Evolutionary conservation across 2,329 filamentous ascomycete genomes (phyloP).

Genomic region (Celoporthe dispersa): DNA sequence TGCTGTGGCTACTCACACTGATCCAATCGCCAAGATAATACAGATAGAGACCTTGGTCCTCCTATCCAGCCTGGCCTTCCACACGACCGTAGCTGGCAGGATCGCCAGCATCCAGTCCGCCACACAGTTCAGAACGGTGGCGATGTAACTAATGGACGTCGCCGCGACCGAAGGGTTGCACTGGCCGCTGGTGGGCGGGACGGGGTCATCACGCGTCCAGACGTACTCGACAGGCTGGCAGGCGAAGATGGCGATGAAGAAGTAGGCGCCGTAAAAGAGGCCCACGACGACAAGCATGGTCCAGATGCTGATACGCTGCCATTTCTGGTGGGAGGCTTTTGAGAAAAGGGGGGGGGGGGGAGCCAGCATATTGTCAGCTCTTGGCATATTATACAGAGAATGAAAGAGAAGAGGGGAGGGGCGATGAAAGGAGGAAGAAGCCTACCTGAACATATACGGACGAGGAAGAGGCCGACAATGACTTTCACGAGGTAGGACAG

Average conservation of each 20-base stretch:
- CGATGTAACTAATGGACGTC: conserved; percentile 41
- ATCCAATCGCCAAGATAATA: conserved; percentile 40
- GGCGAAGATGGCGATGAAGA: conserved; percentile 46
- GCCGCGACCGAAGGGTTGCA: conserved; percentile 39
- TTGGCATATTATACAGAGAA: not conserved
- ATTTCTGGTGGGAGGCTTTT: conserved; percentile 19
- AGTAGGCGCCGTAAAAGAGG: conserved; percentile 42
- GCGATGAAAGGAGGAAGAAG: not conserved
- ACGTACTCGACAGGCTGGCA: conserved; percentile 45
- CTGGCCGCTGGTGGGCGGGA: conserved; percentile 35
- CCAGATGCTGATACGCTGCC: conserved; percentile 41
- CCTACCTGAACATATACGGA: conserved; percentile 40
- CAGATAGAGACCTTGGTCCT: conserved; percentile 44
- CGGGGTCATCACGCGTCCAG: conserved; percentile 40
- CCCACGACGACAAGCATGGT: conserved; percentile 37
- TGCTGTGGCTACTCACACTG: conserved; percentile 40
- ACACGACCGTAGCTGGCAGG: conserved; percentile 46
- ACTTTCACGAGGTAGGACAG: conserved; percentile 44
- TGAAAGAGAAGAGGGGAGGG: not conserved
- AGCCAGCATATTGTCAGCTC: too few relatives aligned
- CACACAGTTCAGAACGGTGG: conserved; percentile 44
- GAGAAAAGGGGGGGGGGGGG: too few relatives aligned
- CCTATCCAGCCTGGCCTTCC: conserved; percentile 45
- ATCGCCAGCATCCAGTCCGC: conserved; percentile 47
- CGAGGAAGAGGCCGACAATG: conserved; percentile 45